These are phyloP conservation scores for Colletotrichum acutatum DNA, from an alignment of 2,329 filamentous ascomycete genomes.

Conservation along the genomic window DNA sequence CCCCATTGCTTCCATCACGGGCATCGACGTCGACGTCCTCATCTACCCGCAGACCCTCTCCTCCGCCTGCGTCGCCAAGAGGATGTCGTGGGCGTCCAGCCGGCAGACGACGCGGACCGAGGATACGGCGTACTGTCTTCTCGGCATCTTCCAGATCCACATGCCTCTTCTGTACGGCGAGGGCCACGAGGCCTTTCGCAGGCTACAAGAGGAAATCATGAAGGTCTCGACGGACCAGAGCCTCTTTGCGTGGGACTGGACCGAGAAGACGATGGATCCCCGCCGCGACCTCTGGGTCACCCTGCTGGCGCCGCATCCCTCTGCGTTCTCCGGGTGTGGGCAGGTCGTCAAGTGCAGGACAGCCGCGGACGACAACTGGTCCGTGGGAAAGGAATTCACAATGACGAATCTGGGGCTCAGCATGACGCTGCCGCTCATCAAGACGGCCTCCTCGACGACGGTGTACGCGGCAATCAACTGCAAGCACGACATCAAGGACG, in stretches of 20 bases:
- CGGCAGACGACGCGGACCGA: conserved; percentile 37
- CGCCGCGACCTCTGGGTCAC: background rate
- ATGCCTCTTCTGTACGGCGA: conserved; percentile 43
- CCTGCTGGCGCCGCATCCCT: background rate
- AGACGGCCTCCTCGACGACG: background rate
- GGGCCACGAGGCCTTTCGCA: conserved; percentile 37
- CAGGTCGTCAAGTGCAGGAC: background rate
- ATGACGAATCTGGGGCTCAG: background rate
- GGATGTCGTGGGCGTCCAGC: conserved; percentile 42
- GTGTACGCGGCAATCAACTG: background rate
- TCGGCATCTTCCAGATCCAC: conserved; percentile 41
- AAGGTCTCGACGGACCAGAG: conserved; percentile 11
- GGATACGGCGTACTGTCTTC: conserved; percentile 40
- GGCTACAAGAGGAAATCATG: conserved; percentile 25
- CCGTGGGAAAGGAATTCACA: background rate
- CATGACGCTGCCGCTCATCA: background rate
- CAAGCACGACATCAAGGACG: background rate
- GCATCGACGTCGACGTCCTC: conserved; percentile 35
- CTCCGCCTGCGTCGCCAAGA: conserved; percentile 35
- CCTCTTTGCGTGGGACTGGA: background rate
- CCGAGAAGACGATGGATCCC: background rate
- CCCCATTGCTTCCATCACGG: conserved; percentile 42
- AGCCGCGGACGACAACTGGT: background rate
- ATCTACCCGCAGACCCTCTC: background rate
- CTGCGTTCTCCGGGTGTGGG: background rate